Evolutionary conservation across 2,329 filamentous ascomycete genomes (phyloP).

Genomic region (Paracoccidioides brasiliensis): DNA sequence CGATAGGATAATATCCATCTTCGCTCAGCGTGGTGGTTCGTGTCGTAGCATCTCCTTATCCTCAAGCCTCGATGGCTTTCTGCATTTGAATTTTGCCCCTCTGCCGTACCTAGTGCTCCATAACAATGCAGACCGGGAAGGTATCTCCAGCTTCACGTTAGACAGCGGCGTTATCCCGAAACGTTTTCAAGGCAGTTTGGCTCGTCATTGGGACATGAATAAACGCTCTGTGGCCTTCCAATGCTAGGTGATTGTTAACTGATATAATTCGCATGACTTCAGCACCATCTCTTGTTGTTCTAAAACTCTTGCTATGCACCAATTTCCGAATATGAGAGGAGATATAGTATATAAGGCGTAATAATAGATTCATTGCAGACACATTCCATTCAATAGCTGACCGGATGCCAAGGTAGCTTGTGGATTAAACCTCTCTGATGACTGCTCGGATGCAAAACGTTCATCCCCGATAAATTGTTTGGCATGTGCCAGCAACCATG

Average conservation of each 20-base stretch:
- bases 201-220: background rate
- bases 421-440: background rate
- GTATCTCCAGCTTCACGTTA: background rate
- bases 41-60: background rate
- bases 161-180: background rate
- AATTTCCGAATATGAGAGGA: background rate
- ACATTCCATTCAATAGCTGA: background rate
- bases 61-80: background rate
- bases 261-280: background rate
- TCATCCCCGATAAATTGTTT: slow-evolving; percentile 19
- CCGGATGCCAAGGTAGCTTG: background rate
- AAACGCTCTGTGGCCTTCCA: background rate
- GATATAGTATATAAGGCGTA: background rate
- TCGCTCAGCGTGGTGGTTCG: too few relatives aligned
- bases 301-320: background rate
- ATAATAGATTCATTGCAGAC: background rate
- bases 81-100: background rate
- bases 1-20: too few relatives aligned
- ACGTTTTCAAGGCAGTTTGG: background rate
- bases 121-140: background rate
- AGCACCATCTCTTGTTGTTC: background rate
- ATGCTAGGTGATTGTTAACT: background rate
- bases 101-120: background rate
- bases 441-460: background rate
- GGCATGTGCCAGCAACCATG: slow-evolving; percentile 18